Evolutionary conservation across 106 monocot species (phyloP).

Genomic region (Dendrobium officinale): DNA sequence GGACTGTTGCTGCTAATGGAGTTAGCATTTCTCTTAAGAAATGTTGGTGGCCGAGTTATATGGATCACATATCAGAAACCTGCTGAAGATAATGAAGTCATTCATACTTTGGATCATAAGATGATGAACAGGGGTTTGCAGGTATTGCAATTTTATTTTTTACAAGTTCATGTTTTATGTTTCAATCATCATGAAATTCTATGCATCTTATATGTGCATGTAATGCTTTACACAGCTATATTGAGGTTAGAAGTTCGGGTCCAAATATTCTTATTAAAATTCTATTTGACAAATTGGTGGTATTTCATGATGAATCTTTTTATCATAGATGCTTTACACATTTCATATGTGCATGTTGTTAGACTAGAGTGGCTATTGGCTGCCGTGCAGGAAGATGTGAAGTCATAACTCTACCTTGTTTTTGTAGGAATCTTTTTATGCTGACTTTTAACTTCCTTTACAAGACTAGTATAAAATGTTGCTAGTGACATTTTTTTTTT

Average conservation of each 20-base stretch:
- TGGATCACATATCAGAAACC: constrained; percentile 83
- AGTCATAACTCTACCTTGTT: neutral
- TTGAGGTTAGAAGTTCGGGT: no score
- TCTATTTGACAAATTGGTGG: no score
- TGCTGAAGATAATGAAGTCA: constrained; percentile 41
- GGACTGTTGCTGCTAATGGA: constrained; percentile 94
- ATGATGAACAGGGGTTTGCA: constrained; percentile 72
- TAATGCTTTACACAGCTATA: no score
- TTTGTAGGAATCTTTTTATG: neutral
- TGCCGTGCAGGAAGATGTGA: no score
- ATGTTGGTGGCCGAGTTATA: constrained; percentile 49
- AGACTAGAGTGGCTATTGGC: neutral
- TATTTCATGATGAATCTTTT: no score
- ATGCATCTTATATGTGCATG: neutral
- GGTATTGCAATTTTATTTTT: constrained; percentile 22
- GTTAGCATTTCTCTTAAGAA: constrained; percentile 84
- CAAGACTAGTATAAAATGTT: neutral
- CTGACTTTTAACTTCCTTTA: neutral
- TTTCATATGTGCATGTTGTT: no score
- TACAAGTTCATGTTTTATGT: neutral
- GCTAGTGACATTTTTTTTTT: neutral
- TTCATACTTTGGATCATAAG: constrained; percentile 67
- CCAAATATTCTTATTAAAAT: no score
- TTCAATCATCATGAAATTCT: neutral
- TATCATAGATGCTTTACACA: no score